A percentile compares a stretch with the other conserved stretches of the same genome.
These are phyloP conservation scores for Chalaropsis ovoidea DNA, from an alignment of 2,329 filamentous ascomycete genomes.

Conservation along the genomic window DNA sequence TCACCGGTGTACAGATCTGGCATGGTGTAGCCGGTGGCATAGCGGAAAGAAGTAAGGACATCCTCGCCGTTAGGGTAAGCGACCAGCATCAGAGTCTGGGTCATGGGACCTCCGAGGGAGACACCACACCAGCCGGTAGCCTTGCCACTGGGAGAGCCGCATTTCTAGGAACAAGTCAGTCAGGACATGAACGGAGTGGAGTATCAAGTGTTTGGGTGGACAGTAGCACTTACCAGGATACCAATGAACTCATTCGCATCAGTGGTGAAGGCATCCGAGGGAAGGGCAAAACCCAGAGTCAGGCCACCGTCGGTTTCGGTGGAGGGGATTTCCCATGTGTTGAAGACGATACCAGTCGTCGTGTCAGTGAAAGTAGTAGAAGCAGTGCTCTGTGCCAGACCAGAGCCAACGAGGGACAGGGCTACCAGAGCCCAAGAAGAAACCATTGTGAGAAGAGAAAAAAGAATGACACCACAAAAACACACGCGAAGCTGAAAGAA, in stretches of 20 bases:
- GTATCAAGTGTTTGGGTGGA: background rate
- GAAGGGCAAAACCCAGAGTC: conserved; percentile 47
- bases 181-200: conserved; percentile 32
- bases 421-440: conserved; percentile 13
- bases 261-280: conserved; percentile 38
- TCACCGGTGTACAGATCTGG: conserved; percentile 52
- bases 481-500: conserved; percentile 6
- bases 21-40: conserved; percentile 47
- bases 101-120: conserved; percentile 48
- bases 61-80: conserved; percentile 46
- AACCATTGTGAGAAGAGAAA: conserved; percentile 17
- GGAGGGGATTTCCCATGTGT: conserved; percentile 20
- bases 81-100: conserved; percentile 46
- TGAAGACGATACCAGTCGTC: conserved; percentile 19
- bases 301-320: conserved; percentile 27
- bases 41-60: conserved; percentile 49
- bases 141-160: conserved; percentile 21
- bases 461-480: conserved; percentile 18
- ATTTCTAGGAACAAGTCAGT: conserved; percentile 33
- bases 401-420: conserved; percentile 14
- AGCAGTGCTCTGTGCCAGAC: conserved; percentile 18
- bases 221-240: conserved; percentile 38
- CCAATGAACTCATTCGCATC: conserved; percentile 50
- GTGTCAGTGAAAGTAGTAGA: conserved; percentile 20
- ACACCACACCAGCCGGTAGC: conserved; percentile 50